Percentiles rank a stretch among this genome's conserved stretches.
Conservation (phyloP, 371 early-diverging fungal genomes). For the Syncephalis fuscata region DNA sequence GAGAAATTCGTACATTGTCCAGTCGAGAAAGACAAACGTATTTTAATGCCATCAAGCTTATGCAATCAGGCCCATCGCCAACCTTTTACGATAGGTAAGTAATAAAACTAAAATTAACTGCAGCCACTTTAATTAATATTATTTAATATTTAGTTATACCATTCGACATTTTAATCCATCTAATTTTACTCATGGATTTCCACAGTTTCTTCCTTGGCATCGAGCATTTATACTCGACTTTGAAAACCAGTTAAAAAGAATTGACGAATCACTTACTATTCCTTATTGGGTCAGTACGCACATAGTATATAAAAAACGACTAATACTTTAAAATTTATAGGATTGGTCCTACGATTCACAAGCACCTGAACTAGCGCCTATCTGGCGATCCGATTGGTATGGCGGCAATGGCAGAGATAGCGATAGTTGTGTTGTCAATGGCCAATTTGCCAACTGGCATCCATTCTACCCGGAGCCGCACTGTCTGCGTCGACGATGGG, state of each 20-base stretch:
- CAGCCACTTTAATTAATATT: too few species aligned
- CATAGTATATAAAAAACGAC: neutral
- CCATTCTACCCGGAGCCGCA: slow-evolving; percentile 3
- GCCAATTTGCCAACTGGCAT: slow-evolving; percentile 5
- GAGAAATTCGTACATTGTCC: neutral
- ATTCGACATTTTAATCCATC: too few species aligned
- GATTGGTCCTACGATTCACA: neutral
- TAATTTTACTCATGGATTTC: neutral
- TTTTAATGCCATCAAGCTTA: slow-evolving; percentile 1
- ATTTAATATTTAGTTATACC: too few species aligned
- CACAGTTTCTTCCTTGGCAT: slow-evolving; percentile 6
- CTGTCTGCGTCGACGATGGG: slow-evolving; percentile 12
- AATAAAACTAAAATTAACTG: too few species aligned
- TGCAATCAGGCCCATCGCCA: neutral
- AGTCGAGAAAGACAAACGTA: neutral
- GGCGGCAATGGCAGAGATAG: slow-evolving; percentile 9
- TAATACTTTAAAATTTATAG: neutral
- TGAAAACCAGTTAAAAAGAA: neutral
- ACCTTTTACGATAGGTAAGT: neutral
- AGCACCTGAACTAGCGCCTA: neutral
- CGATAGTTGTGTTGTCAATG: slow-evolving; percentile 9
- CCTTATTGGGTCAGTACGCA: slow-evolving; percentile 5
- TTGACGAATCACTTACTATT: neutral
- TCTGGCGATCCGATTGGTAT: neutral
- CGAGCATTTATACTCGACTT: slow-evolving; percentile 1